phyloP scores from a whole-genome alignment of 768 basidiomycete species.

The Leucosporidium scottii region DNA sequence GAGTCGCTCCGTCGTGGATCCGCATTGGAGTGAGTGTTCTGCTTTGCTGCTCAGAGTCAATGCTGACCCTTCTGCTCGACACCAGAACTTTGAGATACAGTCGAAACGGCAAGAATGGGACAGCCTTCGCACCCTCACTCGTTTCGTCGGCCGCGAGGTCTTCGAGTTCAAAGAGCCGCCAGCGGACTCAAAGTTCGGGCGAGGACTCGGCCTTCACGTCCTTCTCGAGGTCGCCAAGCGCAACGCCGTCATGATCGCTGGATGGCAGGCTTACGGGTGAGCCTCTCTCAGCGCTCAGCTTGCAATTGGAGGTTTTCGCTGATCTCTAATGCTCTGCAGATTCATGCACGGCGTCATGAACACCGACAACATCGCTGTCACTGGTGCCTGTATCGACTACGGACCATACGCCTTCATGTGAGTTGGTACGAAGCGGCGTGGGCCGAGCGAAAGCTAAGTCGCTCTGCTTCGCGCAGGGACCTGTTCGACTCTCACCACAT shows the following conservation, averaged over 20 bases:
- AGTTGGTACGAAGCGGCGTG: background rate
- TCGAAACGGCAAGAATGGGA: constrained; percentile 63
- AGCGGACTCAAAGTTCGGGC: background rate
- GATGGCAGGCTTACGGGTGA: constrained; percentile 90
- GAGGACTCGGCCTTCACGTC: constrained; percentile 40
- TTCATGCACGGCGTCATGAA: constrained; percentile 62
- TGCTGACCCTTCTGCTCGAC: constrained; percentile 44
- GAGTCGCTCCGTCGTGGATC: constrained; percentile 43
- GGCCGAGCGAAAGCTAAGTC: background rate
- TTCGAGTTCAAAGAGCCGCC: constrained; percentile 18
- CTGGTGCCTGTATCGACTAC: constrained; percentile 51
- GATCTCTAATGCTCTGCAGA: background rate
- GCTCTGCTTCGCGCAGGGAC: constrained; percentile 76
- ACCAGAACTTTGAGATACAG: constrained; percentile 48
- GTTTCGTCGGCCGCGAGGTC: constrained; percentile 45
- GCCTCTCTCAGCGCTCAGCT: constrained; percentile 37
- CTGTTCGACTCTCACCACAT: constrained; percentile 76
- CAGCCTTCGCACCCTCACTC: constrained; percentile 62
- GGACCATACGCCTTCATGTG: constrained; percentile 45
- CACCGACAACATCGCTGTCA: constrained; percentile 66
- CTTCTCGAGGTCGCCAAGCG: constrained; percentile 70
- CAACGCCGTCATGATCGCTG: constrained; percentile 88
- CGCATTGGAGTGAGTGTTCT: constrained; percentile 58
- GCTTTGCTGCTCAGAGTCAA: no score
- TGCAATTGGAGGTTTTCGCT: background rate